Base-by-base conservation (phyloP, 345 rosid genomes). In the Eucalyptus decipiens region DNA sequence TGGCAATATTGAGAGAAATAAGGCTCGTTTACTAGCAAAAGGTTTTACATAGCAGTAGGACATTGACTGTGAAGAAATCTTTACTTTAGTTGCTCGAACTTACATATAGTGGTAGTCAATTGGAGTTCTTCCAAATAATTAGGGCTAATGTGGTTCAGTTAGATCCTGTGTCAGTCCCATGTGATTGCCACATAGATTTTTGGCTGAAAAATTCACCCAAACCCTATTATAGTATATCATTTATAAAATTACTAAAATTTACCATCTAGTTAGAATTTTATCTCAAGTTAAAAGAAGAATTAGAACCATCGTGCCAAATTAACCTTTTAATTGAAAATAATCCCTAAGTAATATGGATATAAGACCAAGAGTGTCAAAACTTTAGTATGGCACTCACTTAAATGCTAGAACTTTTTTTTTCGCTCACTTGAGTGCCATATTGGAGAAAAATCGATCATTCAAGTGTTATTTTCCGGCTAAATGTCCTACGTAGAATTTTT, bases 351-450 rank as follows among this genome's bases (percentile, higher is more conserved):
- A 56, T 56, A 56, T 56, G 62, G 26, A 5, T 8, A 8, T 21
- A 52, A 19, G 4, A 19, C 1, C 0, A 16, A 1, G 5, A 52
- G 26, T 52, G 11, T 0, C 58, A 52, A 52, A 52, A 52, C 11
- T 19, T 52, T 52, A 52, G 58, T 19, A 21, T 4, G 1, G 0
- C 0, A 5, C 9, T 52, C 2, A 21, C 11, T 52, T 52, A 0
- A 52, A 52, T 0, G 5, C 11, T 52, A 52, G 0, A 52, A 19
- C 24, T 19, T 52, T 52, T 51, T 19, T 52, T 52, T 52, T 1
- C n/a, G 1, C 26, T 52, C 11, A 52, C 58, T 52, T 8, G 2
- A 19, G 1, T 52, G 26, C 1, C 24, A 52, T 2, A 4, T 14
- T 0, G 5, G 0, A 52, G 11, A 52, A 52, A 52, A 52, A 52